A percentile compares a stretch with the other conserved stretches of the same genome.
Evolutionary conservation across 345 rosid species (phyloP).

Genomic region (Salix purpurea): DNA sequence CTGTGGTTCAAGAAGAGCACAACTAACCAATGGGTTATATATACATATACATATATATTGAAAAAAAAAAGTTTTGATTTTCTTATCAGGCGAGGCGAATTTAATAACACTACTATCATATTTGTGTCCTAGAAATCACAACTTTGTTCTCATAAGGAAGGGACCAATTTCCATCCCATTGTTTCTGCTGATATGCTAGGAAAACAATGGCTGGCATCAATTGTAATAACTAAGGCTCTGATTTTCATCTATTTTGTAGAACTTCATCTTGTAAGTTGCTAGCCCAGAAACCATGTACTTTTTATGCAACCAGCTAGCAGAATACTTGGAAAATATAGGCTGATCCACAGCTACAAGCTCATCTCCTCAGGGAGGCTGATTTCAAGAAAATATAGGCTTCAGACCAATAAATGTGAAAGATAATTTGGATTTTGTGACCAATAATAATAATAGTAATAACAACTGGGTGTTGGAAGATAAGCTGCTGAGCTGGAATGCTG

Average conservation of each 20-base stretch:
- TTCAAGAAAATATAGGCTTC: slow-evolving; percentile 83
- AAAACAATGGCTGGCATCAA: neutral
- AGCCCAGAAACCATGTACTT: neutral
- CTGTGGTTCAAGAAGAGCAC: too few species aligned
- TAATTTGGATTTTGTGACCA: neutral
- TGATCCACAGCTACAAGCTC: slow-evolving; percentile 40
- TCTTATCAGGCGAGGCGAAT: too few species aligned
- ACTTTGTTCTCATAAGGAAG: too few species aligned
- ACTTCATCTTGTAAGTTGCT: neutral
- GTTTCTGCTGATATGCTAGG: neutral
- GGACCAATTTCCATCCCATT: neutral
- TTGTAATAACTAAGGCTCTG: neutral
- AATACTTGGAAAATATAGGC: neutral
- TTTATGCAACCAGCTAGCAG: neutral
- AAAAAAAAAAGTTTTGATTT: too few species aligned
- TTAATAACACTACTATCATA: too few species aligned
- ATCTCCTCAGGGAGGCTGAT: slow-evolving; percentile 71
- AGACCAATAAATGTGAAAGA: neutral
- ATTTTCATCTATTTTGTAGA: neutral
- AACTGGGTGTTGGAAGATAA: too few species aligned
- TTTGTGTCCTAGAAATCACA: too few species aligned
- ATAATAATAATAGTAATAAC: neutral
- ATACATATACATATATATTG: too few species aligned
- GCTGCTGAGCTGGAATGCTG: too few species aligned
- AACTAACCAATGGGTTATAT: too few species aligned